Evolutionary conservation across 306 rosid genomes (phyloP).

Genomic region (Elaeagnus macrophylla): DNA sequence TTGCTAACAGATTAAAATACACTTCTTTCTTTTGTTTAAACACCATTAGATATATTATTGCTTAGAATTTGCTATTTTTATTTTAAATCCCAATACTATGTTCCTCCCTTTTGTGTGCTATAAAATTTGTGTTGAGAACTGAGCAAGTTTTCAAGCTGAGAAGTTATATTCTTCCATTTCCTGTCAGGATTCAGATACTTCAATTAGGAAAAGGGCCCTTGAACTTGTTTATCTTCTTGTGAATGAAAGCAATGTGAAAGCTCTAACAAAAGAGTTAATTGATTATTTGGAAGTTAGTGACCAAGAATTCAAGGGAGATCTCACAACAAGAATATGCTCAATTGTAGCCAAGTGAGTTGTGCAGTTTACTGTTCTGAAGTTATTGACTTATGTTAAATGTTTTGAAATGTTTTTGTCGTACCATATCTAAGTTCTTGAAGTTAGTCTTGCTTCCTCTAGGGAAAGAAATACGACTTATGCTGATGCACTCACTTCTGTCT

Average conservation of each 20-base stretch:
- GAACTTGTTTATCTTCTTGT: slow-evolving; percentile 87
- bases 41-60: no score
- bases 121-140: not conserved
- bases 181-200: slow-evolving; percentile 86
- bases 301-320: slow-evolving; percentile 85
- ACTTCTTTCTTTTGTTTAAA: no score
- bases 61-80: slow-evolving; percentile 4
- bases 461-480: not conserved
- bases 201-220: slow-evolving; percentile 94
- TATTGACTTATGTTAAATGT: slow-evolving; percentile 2
- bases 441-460: not conserved
- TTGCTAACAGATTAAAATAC: no score
- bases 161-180: slow-evolving; percentile 22
- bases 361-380: not conserved
- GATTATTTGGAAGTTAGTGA: slow-evolving; percentile 87
- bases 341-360: slow-evolving; percentile 76
- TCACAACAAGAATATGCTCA: slow-evolving; percentile 86
- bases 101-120: not conserved
- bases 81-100: not conserved
- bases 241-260: slow-evolving; percentile 81
- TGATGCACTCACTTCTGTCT: not conserved
- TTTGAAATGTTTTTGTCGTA: not conserved
- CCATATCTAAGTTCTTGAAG: not conserved
- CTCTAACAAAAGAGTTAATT: slow-evolving; percentile 79
- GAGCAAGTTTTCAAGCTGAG: slow-evolving; percentile 9